Evolutionary conservation across 306 rosid genomes (phyloP).

Genomic region (Crotalaria pallida): DNA sequence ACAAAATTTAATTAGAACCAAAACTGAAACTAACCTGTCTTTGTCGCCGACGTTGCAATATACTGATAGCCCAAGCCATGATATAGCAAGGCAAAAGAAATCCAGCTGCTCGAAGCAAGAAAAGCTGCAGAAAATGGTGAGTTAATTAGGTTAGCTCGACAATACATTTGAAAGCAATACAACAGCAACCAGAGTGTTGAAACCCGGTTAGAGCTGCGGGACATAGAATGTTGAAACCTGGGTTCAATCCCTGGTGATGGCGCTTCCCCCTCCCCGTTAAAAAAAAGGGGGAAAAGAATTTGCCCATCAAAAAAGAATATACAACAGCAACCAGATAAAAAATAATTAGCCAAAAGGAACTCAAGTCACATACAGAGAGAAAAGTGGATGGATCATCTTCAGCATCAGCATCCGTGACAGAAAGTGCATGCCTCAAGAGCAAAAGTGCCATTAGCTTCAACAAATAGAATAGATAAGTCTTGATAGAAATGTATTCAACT

Average conservation of each 20-base stretch:
- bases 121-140: conserved; percentile 42
- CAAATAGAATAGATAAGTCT: conserved; percentile 20
- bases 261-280: no score
- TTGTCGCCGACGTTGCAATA: conserved; percentile 83
- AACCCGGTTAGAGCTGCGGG: no score
- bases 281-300: no score
- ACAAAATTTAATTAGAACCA: not conserved
- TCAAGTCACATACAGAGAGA: conserved; percentile 55
- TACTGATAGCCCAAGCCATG: conserved; percentile 90
- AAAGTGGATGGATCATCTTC: conserved; percentile 68
- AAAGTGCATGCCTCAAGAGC: conserved; percentile 68
- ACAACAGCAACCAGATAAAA: not conserved
- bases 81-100: conserved; percentile 89
- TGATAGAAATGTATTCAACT: not conserved
- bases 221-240: no score
- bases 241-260: no score
- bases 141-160: conserved; percentile 23
- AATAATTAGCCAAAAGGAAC: not conserved
- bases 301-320: no score
- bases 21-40: conserved; percentile 51
- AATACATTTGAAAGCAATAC: not conserved
- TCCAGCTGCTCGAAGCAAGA: conserved; percentile 86
- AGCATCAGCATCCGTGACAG: conserved; percentile 49
- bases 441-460: conserved; percentile 79
- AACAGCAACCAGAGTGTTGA: not conserved